A percentile compares a stretch with the other conserved stretches of the same genome.
Evolutionary conservation across 164 flowering plant species (phyloP).

Genomic region (Tetracentron sinense): DNA sequence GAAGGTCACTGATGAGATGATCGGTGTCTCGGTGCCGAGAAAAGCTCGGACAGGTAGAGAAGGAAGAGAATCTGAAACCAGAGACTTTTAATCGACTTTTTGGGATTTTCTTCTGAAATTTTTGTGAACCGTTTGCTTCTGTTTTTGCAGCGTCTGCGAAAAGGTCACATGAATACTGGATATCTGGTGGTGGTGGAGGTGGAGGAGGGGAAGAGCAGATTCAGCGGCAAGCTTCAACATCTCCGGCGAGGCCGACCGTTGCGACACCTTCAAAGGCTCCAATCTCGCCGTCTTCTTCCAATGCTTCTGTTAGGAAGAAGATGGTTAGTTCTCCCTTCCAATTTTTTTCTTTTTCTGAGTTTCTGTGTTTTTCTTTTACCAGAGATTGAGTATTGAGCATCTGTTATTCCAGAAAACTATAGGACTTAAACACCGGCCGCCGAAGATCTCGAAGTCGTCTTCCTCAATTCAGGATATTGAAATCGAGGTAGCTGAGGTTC

Average conservation of each 20-base stretch:
- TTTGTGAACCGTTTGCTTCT: constrained; percentile 2
- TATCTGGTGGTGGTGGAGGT: constrained; percentile 33
- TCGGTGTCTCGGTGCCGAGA: constrained; percentile 83
- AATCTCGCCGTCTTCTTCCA: constrained; percentile 67
- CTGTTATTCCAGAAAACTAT: constrained; percentile 52
- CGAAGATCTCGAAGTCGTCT: constrained; percentile 49
- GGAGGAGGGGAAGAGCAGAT: constrained; percentile 42
- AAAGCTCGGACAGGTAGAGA: constrained; percentile 72
- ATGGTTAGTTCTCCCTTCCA: constrained; percentile 34
- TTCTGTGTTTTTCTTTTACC: not conserved
- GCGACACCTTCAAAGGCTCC: constrained; percentile 39
- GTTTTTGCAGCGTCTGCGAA: constrained; percentile 68
- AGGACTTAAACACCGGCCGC: constrained; percentile 58
- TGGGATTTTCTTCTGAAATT: constrained; percentile 3
- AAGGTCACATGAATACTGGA: constrained; percentile 80
- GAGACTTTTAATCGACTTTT: no score
- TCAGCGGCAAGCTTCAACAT: constrained; percentile 66
- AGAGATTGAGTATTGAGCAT: not conserved
- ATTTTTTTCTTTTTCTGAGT: not conserved
- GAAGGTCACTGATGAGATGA: constrained; percentile 86
- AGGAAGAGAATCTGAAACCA: not conserved
- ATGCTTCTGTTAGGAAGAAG: constrained; percentile 54
- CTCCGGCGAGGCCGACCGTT: constrained; percentile 59
- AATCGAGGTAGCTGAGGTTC: constrained; percentile 92
- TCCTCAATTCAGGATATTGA: constrained; percentile 77